Conservation (phyloP, 202 grass and related monocot genomes). For the Elaeis oleifera region DNA sequence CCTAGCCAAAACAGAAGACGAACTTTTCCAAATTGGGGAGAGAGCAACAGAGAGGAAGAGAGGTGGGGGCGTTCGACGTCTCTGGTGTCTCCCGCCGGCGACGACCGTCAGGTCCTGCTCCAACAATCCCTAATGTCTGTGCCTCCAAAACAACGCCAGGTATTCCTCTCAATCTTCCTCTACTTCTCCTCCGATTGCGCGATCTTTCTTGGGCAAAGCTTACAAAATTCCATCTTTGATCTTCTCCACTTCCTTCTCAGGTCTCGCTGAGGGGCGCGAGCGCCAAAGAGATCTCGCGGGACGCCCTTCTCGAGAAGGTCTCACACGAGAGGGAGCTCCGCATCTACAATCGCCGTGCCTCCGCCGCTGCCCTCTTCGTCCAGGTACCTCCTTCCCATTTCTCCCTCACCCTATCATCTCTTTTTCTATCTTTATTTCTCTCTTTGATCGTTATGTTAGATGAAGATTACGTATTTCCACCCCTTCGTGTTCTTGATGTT, state of each 20-base stretch:
- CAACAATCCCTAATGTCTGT: too few species aligned
- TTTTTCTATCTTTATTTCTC: neutral
- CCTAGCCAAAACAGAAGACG: too few species aligned
- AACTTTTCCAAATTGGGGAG: too few species aligned
- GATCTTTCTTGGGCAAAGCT: neutral
- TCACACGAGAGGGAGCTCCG: conserved; percentile 77
- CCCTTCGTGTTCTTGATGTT: too few species aligned
- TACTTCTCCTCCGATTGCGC: neutral
- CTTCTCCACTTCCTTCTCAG: conserved; percentile 15
- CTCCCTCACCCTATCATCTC: neutral
- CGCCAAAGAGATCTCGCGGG: conserved; percentile 76
- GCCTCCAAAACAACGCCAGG: too few species aligned
- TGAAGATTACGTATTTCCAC: too few species aligned
- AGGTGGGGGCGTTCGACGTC: too few species aligned
- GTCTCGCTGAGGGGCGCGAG: conserved; percentile 86
- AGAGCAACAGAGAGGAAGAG: too few species aligned
- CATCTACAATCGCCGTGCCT: conserved; percentile 70
- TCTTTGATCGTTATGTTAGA: neutral
- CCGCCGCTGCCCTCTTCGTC: conserved; percentile 56
- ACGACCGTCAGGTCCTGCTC: too few species aligned
- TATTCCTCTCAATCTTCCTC: too few species aligned
- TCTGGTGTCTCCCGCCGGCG: too few species aligned
- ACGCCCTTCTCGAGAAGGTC: conserved; percentile 87
- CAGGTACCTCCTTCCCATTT: conserved; percentile 37
- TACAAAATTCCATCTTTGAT: neutral